Evolutionary conservation across 306 rosid species (phyloP), one percentile per base, ranked within the genome.

Genomic region (Aeschynomene evenia): DNA sequence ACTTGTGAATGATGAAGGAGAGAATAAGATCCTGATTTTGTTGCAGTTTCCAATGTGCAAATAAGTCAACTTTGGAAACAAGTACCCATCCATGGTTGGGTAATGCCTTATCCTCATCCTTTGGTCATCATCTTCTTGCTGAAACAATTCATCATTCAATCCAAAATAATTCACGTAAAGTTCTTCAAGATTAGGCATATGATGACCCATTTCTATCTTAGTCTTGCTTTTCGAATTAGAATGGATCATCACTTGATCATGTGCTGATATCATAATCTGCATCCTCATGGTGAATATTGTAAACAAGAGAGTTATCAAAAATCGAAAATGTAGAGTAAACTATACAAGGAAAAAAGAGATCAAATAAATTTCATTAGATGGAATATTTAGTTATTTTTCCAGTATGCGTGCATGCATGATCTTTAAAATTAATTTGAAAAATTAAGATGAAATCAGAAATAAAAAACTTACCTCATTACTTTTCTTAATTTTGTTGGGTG

Each of bases 41-140:
- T 21, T 4, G 6, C 73, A 68, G 1, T 0, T 0, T 0, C 2
- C 0, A 37, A 68, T 31, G 14, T 0, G 0, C 9, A 68, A 2
- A 2, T 37, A 68, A 20, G 52, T 68, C 22, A 68, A 22, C 37
- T 68, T 68, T 34, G 50, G 24, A 9, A 68, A 52, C n/a, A 37
- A 20, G 24, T 2, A 14, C 0, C 6, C 73, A n/a, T 68, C 51
- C 1, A 51, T 9, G 2, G 55, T 7, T 19, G 37, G 14, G 7
- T 5, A 9, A 13, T 1, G 26, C 5, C 15, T 33, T 9, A 34
- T 34, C n/a, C n/a, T n/a, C 49, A 8, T 34, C 2, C 0, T 34
- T 0, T 34, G 26, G 6, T 19, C 48, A 34, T 8, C 48, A 34
- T 8, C 66, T 11, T 24, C 48, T 40, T 40, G 48, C n/a, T 1